A percentile compares a stretch with the other conserved stretches of the same genome.
Conservation (phyloP, 306 rosid genomes). For the Quercus gilva region DNA sequence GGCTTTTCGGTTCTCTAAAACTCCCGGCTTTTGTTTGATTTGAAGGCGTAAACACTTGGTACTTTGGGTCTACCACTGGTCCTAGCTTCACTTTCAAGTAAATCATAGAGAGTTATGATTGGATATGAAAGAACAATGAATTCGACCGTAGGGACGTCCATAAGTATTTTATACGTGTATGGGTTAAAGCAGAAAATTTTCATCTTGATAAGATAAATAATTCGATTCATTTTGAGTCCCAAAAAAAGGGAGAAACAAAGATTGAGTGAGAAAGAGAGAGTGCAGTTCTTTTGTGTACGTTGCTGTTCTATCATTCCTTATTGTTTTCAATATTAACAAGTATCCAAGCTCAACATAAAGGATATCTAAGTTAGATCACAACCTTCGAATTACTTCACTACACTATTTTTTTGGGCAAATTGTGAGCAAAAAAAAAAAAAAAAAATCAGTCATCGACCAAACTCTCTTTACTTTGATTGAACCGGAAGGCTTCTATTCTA, state of each 20-base stretch:
- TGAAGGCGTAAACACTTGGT: not conserved
- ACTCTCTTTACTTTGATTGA: not conserved
- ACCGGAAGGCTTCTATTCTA: not conserved
- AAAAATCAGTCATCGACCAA: not conserved
- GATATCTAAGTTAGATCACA: no score
- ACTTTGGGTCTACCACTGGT: constrained; percentile 23
- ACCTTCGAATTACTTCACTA: no score
- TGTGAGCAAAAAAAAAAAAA: no score
- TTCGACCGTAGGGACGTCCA: not conserved
- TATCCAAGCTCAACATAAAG: no score
- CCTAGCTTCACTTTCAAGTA: constrained; percentile 26
- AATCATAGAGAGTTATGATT: constrained; percentile 19
- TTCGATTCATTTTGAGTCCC: not conserved
- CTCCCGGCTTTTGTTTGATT: not conserved
- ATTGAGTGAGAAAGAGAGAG: not conserved
- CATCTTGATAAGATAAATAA: not conserved
- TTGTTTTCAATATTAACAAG: no score
- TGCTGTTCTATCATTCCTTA: not conserved
- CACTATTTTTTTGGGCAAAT: no score
- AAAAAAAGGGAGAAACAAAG: not conserved
- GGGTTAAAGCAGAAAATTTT: constrained; percentile 7
- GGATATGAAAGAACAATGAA: constrained; percentile 22
- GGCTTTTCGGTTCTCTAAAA: not conserved
- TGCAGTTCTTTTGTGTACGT: not conserved
- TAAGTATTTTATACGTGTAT: not conserved